Evolutionary conservation across 2,329 filamentous ascomycete species (phyloP).

Genomic region (Ramularia endophylla): DNA sequence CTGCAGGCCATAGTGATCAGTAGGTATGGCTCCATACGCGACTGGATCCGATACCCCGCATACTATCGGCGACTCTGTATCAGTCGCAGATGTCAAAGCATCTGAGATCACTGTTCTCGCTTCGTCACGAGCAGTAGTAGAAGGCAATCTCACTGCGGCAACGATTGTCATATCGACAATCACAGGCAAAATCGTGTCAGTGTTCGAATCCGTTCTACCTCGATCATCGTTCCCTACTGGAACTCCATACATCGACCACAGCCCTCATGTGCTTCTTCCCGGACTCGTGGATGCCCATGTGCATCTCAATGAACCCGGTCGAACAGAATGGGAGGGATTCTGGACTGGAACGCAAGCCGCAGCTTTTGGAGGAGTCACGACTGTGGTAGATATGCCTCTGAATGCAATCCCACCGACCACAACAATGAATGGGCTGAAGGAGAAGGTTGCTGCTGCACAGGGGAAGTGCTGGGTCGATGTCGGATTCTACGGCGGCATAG

Average conservation of each 20-base stretch:
- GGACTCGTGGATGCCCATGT: conserved; percentile 96
- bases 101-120: conserved; percentile 64
- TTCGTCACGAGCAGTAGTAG: conserved; percentile 77
- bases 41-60: conserved; percentile 25
- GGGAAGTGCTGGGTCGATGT: conserved; percentile 98
- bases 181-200: conserved; percentile 78
- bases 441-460: conserved; percentile 76
- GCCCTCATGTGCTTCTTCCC: conserved; percentile 76
- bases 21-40: conserved; percentile 26
- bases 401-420: conserved; percentile 97
- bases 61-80: conserved; percentile 10
- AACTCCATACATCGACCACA: conserved; percentile 74
- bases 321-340: conserved; percentile 98
- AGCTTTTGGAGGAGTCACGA: conserved; percentile 92
- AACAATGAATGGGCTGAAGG: conserved; percentile 71
- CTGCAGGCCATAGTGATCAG: background rate
- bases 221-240: conserved; percentile 65
- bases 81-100: conserved; percentile 15
- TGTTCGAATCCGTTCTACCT: conserved; percentile 70
- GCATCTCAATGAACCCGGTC: conserved; percentile 92
- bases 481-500: conserved; percentile 93
- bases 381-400: conserved; percentile 94
- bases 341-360: conserved; percentile 90
- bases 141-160: conserved; percentile 69
- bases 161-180: conserved; percentile 71